Percentiles rank a stretch among this genome's conserved stretches.
Conservation (phyloP, 1,284 basidiomycete species). For the Ceratobasidium sp. region DNA sequence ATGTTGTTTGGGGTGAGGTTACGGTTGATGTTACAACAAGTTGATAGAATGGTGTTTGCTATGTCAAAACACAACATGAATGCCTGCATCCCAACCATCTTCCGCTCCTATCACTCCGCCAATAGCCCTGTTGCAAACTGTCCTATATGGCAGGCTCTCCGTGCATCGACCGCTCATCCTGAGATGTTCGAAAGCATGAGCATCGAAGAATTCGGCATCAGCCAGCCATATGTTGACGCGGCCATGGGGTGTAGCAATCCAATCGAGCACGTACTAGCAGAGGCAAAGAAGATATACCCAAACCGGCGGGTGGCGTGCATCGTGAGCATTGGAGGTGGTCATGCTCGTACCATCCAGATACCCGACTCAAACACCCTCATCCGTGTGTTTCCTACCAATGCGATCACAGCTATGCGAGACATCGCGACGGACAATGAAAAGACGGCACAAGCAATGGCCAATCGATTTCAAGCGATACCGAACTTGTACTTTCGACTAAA, state of each 20-base stretch:
- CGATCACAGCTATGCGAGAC: not conserved
- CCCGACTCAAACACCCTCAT: not conserved
- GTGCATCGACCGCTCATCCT: constrained; percentile 13
- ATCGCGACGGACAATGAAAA: constrained; percentile 24
- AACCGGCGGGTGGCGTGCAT: constrained; percentile 1
- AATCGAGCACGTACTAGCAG: constrained; percentile 13
- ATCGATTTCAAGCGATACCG: not conserved
- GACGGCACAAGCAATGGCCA: not conserved
- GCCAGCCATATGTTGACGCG: constrained; percentile 3
- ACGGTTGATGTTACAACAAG: not conserved
- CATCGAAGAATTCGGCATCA: not conserved
- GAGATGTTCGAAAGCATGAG: constrained; percentile 19
- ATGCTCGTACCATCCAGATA: not conserved
- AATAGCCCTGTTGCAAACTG: not conserved
- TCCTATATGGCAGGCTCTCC: constrained; percentile 6
- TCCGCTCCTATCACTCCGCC: constrained; percentile 8
- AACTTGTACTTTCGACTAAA: constrained; percentile 18
- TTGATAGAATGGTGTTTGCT: constrained; percentile 4
- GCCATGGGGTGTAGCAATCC: constrained; percentile 34
- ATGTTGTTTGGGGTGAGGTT: no score
- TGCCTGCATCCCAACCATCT: not conserved
- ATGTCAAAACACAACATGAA: constrained; percentile 25
- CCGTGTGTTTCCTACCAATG: not conserved
- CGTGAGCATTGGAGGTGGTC: constrained; percentile 26
- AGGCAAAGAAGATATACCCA: constrained; percentile 5